Evolutionary conservation across 2,329 filamentous ascomycete genomes (phyloP), one percentile per base, ranked within the genome.

Genomic region (Dothiorella sarmentorum): DNA sequence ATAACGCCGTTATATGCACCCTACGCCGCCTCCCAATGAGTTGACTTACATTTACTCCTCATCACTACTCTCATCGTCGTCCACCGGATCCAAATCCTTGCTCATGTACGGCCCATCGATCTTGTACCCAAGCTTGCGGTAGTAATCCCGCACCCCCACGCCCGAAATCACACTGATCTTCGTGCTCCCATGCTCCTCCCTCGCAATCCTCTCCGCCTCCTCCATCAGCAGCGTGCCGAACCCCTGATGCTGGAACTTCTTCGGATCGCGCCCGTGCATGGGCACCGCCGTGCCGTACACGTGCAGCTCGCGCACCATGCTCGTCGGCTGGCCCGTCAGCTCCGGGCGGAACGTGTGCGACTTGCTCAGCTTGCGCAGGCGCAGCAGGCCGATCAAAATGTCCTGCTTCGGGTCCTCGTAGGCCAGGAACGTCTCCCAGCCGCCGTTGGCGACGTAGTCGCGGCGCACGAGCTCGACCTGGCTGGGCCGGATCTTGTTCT

Each of bases 351-450:
- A 99, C 0, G 94, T 97, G 75, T 97, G 91, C 67, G 90, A 93
- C 65, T 87, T 82, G 1, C 88, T 92, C 73, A 95, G 99, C 77
- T 96, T 96, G 64, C 94, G 84, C 63, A 99, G 76, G 17, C 94
- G 86, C 59, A 99, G 81, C 33, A 99, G 78, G 1, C 90, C 95
- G 60, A 99, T 96, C 3, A 99, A 80, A 59, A 99, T 99, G 71
- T 99, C 94, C 73, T 99, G 94, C 78, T 97, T 97, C 0, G 94
- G 93, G 66, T 99, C 94, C 71, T 99, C 94, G 69, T 99, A 99
- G 1, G 94, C 92, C 4, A 99, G 80, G 76, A 99, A 99, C 0
- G 94, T 99, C 75, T 99, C 94, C 94, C 94, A 99, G 22, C 94
- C 95, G 37, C 89, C 92, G 71, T 99, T 99, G 65, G 94, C 94